phyloP scores from a whole-genome alignment of 352 stramenopile species.

The Phytophthora syringae region DNA sequence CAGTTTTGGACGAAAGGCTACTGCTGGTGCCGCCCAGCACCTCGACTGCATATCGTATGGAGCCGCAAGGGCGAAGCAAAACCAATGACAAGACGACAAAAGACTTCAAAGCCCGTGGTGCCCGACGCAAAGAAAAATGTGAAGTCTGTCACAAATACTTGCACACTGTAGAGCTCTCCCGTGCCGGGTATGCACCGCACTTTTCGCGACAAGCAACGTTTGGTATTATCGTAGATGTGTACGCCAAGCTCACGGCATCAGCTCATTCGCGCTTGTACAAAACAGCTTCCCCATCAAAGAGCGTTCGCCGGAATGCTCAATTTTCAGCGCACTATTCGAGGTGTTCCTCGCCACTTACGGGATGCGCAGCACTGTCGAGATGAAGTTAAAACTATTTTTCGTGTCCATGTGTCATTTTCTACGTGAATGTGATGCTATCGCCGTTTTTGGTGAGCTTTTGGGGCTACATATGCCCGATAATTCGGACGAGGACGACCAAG shows the following conservation, averaged over 20 bases:
- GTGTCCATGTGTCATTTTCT: conserved; percentile 67
- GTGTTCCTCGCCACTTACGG: conserved; percentile 62
- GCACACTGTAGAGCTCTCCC: conserved; percentile 44
- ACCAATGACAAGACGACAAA: background rate
- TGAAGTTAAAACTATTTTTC: conserved; percentile 70
- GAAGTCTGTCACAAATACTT: conserved; percentile 35
- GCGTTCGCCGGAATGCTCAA: conserved; percentile 26
- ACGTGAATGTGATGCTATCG: conserved; percentile 56
- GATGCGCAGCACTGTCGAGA: conserved; percentile 54
- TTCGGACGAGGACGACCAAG: conserved; percentile 38
- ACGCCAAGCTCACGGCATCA: conserved; percentile 43
- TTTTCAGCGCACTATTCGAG: conserved; percentile 51
- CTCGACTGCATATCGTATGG: conserved; percentile 39
- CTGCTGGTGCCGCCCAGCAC: conserved; percentile 52
- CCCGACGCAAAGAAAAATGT: conserved; percentile 9
- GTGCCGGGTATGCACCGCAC: conserved; percentile 44
- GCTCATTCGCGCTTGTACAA: conserved; percentile 58
- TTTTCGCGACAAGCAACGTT: conserved; percentile 64
- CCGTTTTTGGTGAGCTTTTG: conserved; percentile 75
- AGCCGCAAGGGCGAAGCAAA: conserved; percentile 5
- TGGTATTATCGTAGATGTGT: conserved; percentile 62
- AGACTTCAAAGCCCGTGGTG: background rate
- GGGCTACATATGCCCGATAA: conserved; percentile 44
- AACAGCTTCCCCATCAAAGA: conserved; percentile 25
- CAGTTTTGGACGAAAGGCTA: conserved; percentile 60